phyloP scores from a whole-genome alignment of 306 rosid species.

The Gynostemma pentaphyllum region DNA sequence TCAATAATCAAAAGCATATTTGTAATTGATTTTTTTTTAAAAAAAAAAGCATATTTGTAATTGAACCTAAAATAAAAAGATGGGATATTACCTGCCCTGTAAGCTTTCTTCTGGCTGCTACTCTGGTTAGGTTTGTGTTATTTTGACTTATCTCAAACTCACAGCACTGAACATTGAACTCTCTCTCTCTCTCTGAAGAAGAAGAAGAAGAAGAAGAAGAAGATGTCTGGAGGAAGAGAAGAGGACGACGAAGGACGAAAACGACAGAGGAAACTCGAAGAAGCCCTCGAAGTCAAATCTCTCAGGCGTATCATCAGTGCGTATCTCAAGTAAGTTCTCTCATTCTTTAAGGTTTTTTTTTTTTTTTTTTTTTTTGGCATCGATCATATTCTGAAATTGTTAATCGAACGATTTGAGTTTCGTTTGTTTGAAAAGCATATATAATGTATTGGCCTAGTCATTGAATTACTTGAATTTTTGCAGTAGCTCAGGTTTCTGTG shows the following conservation, averaged over 20 bases:
- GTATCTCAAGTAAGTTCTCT: slow-evolving; percentile 56
- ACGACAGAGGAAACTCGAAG: slow-evolving; percentile 69
- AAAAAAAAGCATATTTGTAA: too few relatives aligned
- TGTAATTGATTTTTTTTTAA: too few relatives aligned
- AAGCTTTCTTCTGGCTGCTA: background rate
- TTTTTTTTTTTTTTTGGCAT: background rate
- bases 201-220: too few relatives aligned
- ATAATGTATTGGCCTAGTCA: background rate
- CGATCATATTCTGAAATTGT: background rate
- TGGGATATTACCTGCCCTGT: background rate
- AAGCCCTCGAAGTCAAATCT: slow-evolving; percentile 80
- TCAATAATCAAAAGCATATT: too few relatives aligned
- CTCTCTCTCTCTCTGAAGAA: too few relatives aligned
- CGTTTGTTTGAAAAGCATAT: background rate
- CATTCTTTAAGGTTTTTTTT: background rate
- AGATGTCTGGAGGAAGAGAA: slow-evolving; percentile 12
- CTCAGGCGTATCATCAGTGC: slow-evolving; percentile 86
- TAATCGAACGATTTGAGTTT: background rate
- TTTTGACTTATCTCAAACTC: slow-evolving; percentile 5
- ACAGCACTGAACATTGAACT: background rate
- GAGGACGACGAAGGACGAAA: slow-evolving; percentile 38
- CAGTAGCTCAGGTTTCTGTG: background rate
- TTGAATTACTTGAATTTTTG: background rate
- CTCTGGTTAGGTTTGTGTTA: background rate
- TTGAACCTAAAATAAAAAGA: too few relatives aligned